Evolutionary conservation across 768 basidiomycete genomes (phyloP).

Genomic region (Trametes cubensis): DNA sequence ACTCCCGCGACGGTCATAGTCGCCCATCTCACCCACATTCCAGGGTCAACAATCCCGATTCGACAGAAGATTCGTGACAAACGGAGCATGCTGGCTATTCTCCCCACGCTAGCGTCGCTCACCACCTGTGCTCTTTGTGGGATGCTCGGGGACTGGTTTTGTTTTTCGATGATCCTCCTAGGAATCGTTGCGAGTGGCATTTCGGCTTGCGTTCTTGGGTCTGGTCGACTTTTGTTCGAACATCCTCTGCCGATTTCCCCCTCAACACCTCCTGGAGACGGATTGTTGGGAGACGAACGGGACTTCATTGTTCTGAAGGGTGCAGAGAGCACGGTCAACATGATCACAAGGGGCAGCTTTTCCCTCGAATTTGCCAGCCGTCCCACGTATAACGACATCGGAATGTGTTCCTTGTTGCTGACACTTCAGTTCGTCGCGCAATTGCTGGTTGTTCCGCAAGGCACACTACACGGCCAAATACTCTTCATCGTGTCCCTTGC

Average conservation of each 20-base stretch:
- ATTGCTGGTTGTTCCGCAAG: conserved; percentile 15
- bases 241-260: background rate
- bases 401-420: conserved; percentile 6
- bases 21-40: background rate
- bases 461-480: conserved; percentile 18
- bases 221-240: conserved; percentile 1
- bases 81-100: background rate
- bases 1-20: too few species aligned
- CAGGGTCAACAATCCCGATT: background rate
- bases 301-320: conserved; percentile 12
- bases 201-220: conserved; percentile 8
- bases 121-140: background rate
- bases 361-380: background rate
- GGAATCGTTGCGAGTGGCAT: conserved; percentile 14
- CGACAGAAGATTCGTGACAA: too few species aligned
- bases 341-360: conserved; percentile 16
- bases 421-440: conserved; percentile 17
- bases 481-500: conserved; percentile 18
- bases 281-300: background rate
- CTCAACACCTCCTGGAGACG: conserved; percentile 13
- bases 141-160: conserved; percentile 8
- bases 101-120: conserved; percentile 5
- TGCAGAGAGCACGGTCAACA: conserved; percentile 5
- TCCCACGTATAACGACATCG: conserved; percentile 10
- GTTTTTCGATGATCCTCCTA: conserved; percentile 8